Base-by-base conservation (phyloP, 2,329 filamentous ascomycete genomes). In the Aureobasidium subglaciale region DNA sequence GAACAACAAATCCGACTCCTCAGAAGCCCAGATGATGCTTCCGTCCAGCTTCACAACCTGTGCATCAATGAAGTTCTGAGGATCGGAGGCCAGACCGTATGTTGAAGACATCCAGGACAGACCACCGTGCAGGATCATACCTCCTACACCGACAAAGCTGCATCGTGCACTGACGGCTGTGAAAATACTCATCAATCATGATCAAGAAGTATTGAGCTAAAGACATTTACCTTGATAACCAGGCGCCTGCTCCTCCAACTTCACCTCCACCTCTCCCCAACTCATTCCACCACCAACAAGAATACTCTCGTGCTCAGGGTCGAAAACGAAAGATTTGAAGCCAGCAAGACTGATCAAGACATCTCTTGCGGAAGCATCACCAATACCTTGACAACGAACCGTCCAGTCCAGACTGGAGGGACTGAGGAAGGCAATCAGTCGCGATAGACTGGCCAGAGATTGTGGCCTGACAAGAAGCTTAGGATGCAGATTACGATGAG, bases 1-100 rank as follows among this genome's bases (percentile, higher is more conserved):
- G 70, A 70, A 74, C 13, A 74, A 61, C 2, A 74, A 63, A 16
- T 74, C 71, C 2, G 71, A 68, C 49, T 73, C 69, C 22, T 62
- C 18, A 8, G 66, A 67, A 1, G 71, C 71, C 72, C 72, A 74
- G 1, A 72, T 50, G 5, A 67, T 59, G 1, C 59, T 59, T 1
- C 73, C 73, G 53, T 74, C 69, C 6, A 64, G 60, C 29, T 68
- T 64, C 18, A 73, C 68, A 8, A 75, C 61, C 49, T 72, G 64
- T 2, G 66, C 68, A 57, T 74, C 71, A 1, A 74, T 62, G 56
- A 74, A 60, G 58, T 73, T 75, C 24, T 66, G 62, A 11, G 71
- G 70, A 57, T 75, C 71, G 22, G 67, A 70, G 11, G 67, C 65
- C 24, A 68, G 61, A 7, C 72, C 72, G 49, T 65, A 64, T 58